Percentiles rank a stretch among this genome's conserved stretches.
These are phyloP conservation scores for Artomyces pyxidatus DNA, from an alignment of 768 basidiomycete species.

Conservation along the genomic window DNA sequence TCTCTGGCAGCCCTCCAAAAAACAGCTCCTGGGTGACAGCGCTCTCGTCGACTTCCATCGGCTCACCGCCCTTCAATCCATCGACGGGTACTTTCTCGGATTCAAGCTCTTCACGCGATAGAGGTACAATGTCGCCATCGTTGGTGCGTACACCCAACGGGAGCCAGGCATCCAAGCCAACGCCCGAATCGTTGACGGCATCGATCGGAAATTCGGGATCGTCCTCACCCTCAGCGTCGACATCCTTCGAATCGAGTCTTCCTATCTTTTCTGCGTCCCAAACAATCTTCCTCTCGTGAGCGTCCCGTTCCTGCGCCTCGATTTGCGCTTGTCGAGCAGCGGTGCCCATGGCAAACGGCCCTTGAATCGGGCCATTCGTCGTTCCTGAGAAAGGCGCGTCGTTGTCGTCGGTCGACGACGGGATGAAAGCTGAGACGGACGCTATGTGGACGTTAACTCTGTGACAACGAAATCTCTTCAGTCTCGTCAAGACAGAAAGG, in stretches of 20 bases:
- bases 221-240: constrained; percentile 55
- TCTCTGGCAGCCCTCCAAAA: constrained; percentile 10
- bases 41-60: constrained; percentile 42
- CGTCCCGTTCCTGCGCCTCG: constrained; percentile 56
- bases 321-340: constrained; percentile 42
- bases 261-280: constrained; percentile 49
- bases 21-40: constrained; percentile 27
- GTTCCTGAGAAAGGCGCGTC: constrained; percentile 48
- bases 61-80: constrained; percentile 23
- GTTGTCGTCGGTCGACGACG: constrained; percentile 49
- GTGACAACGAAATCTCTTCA: constrained; percentile 1
- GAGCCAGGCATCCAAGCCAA: constrained; percentile 16
- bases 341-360: constrained; percentile 55
- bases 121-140: constrained; percentile 44
- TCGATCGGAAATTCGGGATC: constrained; percentile 36
- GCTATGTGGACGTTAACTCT: constrained; percentile 67
- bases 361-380: constrained; percentile 23
- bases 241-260: constrained; percentile 26
- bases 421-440: constrained; percentile 68
- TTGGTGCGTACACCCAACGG: constrained; percentile 55
- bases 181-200: constrained; percentile 11
- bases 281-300: constrained; percentile 49
- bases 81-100: constrained; percentile 25
- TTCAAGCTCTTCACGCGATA: constrained; percentile 18
- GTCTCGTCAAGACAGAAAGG: neutral